These are phyloP conservation scores for Fraxinus sp. DNA, from an alignment of 305 asterid species.

Conservation along the genomic window DNA sequence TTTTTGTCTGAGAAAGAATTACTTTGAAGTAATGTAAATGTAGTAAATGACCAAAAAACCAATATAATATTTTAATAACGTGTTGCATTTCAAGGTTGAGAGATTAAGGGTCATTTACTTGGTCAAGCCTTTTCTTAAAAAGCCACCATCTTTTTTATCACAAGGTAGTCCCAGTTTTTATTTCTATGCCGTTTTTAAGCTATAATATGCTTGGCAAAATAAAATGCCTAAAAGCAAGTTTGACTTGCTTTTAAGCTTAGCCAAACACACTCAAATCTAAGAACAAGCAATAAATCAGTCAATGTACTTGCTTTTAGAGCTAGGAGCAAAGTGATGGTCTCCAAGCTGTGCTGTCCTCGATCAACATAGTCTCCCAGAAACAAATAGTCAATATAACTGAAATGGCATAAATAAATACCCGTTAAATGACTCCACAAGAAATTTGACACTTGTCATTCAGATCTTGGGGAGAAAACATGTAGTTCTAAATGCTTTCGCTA, in stretches of 20 bases:
- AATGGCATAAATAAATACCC: conserved; percentile 31
- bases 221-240: not conserved
- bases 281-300: not conserved
- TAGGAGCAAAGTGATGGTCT: conserved; percentile 93
- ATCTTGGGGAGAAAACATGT: conserved; percentile 1
- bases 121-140: not conserved
- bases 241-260: not conserved
- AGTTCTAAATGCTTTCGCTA: not conserved
- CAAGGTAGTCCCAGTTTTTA: not conserved
- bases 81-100: not conserved
- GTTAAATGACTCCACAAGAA: conserved; percentile 18
- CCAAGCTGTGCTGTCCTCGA: conserved; percentile 99
- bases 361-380: conserved; percentile 99
- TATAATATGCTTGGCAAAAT: not conserved
- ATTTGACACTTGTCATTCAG: conserved; percentile 4
- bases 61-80: not conserved
- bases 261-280: not conserved
- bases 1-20: not conserved
- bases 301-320: conserved; percentile 80
- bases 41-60: not conserved
- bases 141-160: not conserved
- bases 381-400: conserved; percentile 94
- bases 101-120: not conserved
- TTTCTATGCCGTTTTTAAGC: not conserved
- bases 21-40: not conserved